Conservation (phyloP, 495 filamentous ascomycete genomes). For the Aspergillus egyptiacus region DNA sequence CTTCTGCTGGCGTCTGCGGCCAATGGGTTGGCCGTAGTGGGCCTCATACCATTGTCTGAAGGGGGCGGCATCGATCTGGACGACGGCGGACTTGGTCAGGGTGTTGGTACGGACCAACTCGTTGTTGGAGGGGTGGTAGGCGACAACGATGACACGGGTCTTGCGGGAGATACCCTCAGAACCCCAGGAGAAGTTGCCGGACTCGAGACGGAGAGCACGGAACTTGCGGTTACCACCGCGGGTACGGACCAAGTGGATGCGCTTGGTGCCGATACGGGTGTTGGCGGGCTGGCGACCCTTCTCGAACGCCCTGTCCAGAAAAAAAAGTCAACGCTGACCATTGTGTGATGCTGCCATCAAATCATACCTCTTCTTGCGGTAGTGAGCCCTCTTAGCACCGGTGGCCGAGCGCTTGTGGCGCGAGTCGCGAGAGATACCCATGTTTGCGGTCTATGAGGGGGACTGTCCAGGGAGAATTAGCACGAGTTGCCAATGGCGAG, state of each 20-base stretch:
- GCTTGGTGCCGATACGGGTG: constrained; percentile 97
- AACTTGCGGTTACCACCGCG: constrained; percentile 99
- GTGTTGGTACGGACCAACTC: constrained; percentile 99
- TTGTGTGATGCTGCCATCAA: constrained; percentile 6
- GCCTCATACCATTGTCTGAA: constrained; percentile 99
- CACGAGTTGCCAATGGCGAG: constrained; percentile 3
- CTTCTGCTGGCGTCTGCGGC: constrained; percentile 86
- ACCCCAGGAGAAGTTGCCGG: constrained; percentile 99
- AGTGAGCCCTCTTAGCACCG: constrained; percentile 92
- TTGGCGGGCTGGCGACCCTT: constrained; percentile 97
- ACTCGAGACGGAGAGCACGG: constrained; percentile 97
- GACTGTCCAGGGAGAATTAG: constrained; percentile 38
- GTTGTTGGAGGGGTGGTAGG: constrained; percentile 99
- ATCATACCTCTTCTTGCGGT: constrained; percentile 78
- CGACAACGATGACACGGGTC: constrained; percentile 95
- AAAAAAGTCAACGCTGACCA: constrained; percentile 3
- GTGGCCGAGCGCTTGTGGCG: constrained; percentile 98
- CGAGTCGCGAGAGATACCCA: constrained; percentile 99
- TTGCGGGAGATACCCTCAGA: constrained; percentile 97
- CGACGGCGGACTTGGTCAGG: constrained; percentile 95
- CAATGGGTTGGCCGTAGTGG: constrained; percentile 88
- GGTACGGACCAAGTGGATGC: constrained; percentile 97
- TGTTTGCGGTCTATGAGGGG: constrained; percentile 61
- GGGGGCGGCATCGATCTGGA: constrained; percentile 96
- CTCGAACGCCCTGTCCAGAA: constrained; percentile 82